Conservation (phyloP, 805 yeast genomes). For the Candida suzukii region DNA sequence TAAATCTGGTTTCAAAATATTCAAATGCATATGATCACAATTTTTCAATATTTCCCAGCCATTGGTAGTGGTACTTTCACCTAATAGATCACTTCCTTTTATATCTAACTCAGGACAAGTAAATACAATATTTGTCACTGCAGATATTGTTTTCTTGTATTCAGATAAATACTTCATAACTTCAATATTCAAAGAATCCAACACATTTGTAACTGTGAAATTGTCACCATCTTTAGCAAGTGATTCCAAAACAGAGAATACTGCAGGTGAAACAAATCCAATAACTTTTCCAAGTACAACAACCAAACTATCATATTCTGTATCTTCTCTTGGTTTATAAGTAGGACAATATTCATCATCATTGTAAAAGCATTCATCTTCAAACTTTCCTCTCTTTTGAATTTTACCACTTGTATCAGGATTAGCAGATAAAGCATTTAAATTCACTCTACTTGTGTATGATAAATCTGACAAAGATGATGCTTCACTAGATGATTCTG, state of each 20-base stretch:
- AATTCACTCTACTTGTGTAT: not conserved
- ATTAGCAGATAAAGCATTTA: not conserved
- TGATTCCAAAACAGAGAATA: slow-evolving; percentile 11
- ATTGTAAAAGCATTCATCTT: slow-evolving; percentile 2
- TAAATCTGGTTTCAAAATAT: not conserved
- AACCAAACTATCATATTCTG: slow-evolving; percentile 49
- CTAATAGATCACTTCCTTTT: not conserved
- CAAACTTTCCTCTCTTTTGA: not conserved
- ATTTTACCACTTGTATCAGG: not conserved
- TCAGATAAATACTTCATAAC: slow-evolving; percentile 37
- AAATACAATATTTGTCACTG: slow-evolving; percentile 38
- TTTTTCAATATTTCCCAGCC: slow-evolving; percentile 1
- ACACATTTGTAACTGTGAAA: slow-evolving; percentile 36
- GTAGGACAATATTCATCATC: slow-evolving; percentile 6
- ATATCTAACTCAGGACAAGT: slow-evolving; percentile 34
- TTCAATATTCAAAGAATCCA: slow-evolving; percentile 62
- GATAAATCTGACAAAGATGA: not conserved
- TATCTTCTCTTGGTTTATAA: not conserved
- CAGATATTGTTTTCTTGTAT: slow-evolving; percentile 13
- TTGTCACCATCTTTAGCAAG: slow-evolving; percentile 32
- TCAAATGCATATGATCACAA: not conserved
- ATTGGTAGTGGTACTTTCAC: slow-evolving; percentile 2
- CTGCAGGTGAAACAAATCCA: slow-evolving; percentile 37
- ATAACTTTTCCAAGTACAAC: slow-evolving; percentile 47
- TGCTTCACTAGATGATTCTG: slow-evolving; percentile 3